Conservation (phyloP, 768 basidiomycete species). For the Macrolepiota fuliginosa region DNA sequence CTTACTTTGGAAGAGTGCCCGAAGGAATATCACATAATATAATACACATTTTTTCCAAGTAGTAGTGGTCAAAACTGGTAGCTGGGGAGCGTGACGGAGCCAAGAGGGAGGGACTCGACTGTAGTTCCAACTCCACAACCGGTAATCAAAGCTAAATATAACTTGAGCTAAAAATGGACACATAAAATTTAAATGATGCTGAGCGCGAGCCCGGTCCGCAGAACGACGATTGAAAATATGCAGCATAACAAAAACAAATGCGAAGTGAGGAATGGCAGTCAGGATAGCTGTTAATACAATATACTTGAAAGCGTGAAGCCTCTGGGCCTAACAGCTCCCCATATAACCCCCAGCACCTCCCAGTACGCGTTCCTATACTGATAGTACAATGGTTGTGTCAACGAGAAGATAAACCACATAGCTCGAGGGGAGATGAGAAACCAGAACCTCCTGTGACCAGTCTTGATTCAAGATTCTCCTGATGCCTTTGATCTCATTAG, state of each 20-base stretch:
- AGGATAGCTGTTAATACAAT: background rate
- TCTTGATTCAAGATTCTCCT: background rate
- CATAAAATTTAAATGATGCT: too few relatives aligned
- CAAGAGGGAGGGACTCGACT: too few relatives aligned
- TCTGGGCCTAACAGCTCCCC: background rate
- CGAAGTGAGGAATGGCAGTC: background rate
- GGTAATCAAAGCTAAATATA: too few relatives aligned
- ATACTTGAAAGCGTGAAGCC: background rate
- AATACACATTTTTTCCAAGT: too few relatives aligned
- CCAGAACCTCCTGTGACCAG: background rate
- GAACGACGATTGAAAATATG: too few relatives aligned
- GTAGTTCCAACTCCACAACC: too few relatives aligned
- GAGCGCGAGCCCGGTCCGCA: too few relatives aligned
- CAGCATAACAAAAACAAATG: background rate
- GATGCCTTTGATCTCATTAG: background rate
- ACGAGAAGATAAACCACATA: background rate
- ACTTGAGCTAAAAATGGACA: too few relatives aligned
- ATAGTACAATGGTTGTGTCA: background rate
- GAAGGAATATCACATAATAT: too few relatives aligned
- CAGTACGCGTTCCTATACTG: background rate
- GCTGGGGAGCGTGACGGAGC: too few relatives aligned
- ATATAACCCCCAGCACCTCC: background rate
- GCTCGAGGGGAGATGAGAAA: background rate
- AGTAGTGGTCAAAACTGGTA: too few relatives aligned
- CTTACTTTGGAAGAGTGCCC: too few relatives aligned